Evolutionary conservation across 768 basidiomycete species (phyloP).

Genomic region (Lentinula detonsa): DNA sequence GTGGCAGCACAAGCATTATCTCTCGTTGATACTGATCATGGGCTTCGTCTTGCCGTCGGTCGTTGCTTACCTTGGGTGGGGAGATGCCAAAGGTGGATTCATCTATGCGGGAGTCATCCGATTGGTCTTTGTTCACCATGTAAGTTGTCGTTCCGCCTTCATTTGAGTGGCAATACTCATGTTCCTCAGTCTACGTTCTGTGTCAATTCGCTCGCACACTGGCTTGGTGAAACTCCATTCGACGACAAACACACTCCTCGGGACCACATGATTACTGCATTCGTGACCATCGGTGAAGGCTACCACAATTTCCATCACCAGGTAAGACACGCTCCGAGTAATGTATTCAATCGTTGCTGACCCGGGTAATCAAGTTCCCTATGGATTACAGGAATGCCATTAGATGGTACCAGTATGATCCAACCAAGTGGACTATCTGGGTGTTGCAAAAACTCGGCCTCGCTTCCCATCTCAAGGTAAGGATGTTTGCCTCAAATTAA

Average conservation of each 20-base stretch:
- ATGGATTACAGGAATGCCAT: conserved; percentile 98
- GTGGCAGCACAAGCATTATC: conserved; percentile 86
- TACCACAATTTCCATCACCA: conserved; percentile 99
- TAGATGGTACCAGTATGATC: conserved; percentile 91
- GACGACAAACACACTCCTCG: conserved; percentile 94
- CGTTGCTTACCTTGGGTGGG: conserved; percentile 78
- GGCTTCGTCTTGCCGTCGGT: conserved; percentile 69
- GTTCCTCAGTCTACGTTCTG: conserved; percentile 82
- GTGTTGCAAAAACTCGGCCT: conserved; percentile 53
- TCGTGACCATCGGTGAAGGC: conserved; percentile 90
- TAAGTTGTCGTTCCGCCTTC: conserved; percentile 28
- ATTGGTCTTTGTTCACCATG: conserved; percentile 84
- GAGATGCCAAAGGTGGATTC: conserved; percentile 81
- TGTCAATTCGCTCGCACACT: conserved; percentile 95
- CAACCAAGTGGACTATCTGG: conserved; percentile 90
- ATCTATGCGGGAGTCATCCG: conserved; percentile 79
- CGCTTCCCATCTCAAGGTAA: conserved; percentile 63
- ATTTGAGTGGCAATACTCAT: neutral
- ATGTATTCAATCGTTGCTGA: neutral
- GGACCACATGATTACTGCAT: conserved; percentile 84
- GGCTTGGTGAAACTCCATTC: conserved; percentile 89
- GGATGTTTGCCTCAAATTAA: neutral
- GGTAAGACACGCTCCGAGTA: neutral
- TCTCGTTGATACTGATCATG: conserved; percentile 63
- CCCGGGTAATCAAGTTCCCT: conserved; percentile 54